Evolutionary conservation across 108 stramenopile species (phyloP), one percentile per base, ranked within the genome.

Genomic region (Discostella pseudostelligera): DNA sequence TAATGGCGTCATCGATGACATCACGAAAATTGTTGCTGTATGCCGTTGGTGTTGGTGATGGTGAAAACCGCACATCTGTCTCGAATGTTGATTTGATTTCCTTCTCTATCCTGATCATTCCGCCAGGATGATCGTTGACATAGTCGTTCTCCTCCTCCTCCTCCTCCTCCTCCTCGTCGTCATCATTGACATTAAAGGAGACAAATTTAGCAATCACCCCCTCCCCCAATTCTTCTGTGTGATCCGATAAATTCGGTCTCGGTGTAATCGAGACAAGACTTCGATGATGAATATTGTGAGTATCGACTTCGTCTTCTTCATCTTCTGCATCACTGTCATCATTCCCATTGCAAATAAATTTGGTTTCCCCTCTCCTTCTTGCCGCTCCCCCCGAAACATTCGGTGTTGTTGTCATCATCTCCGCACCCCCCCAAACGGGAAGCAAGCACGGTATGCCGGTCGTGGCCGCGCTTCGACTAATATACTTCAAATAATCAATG

Each of bases 141-240:
- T 17, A 20, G 39, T 22, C 25, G 29, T 32, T 32, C 40, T 22
- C 29, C 24, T 57, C 16, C 22, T 17, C n/a, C n/a, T 55, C 35
- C 6, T 43, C 6, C 6, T 59, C 20, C 35, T 51, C 32, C 57
- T 76, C 56, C 7, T 68, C 68, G 12, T 70, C 67, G 46, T 83
- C 85, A 53, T 88, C 85, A 19, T 69, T 67, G 45, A 76, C 47
- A 32, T 58, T 63, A 28, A 93, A 72, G 9, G 88, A 86, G 9
- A 93, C 87, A 67, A 90, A 93, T 62, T 84, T 67, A 12, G 88
- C 88, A 44, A 60, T 82, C 21, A 93, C 92, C 0, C 87, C 92
- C 17, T 93, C 86, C 13, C 85, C 85, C 11, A 87, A 47, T 39
- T 79, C 78, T 43, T 62, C 59, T 0, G 78, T 64, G 48, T 47